Base-by-base conservation (phyloP, 1,284 basidiomycete genomes). In the Coniophora puteana region DNA sequence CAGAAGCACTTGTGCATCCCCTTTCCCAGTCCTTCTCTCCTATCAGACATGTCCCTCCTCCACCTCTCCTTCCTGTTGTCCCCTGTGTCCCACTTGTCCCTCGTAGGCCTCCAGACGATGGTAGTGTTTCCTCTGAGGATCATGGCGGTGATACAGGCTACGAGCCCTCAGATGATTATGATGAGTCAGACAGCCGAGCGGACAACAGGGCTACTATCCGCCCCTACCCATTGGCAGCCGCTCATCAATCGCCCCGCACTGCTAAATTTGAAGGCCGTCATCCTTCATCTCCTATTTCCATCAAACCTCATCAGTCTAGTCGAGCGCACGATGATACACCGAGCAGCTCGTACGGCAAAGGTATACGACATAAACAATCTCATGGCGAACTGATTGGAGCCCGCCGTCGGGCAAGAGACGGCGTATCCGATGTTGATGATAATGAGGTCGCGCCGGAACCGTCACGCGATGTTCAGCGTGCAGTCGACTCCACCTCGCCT, bases 71-170 rank as follows among this genome's bases (percentile, higher is more conserved):
- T 25, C 51, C 51, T 33, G 58, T 51, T 44, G 52, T 61, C 36
- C 60, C 63, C 38, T n/a, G n/a, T n/a, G 59, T 60, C 11, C 78
- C 78, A 28, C 62, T 80, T 45, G 48, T 64, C 3, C 58, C 58
- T 38, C 68, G 72, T 27, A 68, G 73, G 17, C 63, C 72, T 40
- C 81, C 84, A 38, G 72, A 79, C 41, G 76, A 78, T 44, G 79
- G 73, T 46, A 88, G 84, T 51, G 61, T 80, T 38, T 88, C 87
- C 13, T 84, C 85, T 17, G 83, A 86, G 52, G 76, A 75, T 22
- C 63, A 70, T 23, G 67, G 62, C 10, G 59, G 67, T 7, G 80
- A 83, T 13, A 63, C 71, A 21, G 83, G 82, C 20, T 86, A 89
- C 54, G 85, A 88, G 40, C 80, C 82, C 20, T 78, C 77, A 20